Base-by-base conservation (phyloP, 75 land plant genomes). In the Selaginella tamariscina region DNA sequence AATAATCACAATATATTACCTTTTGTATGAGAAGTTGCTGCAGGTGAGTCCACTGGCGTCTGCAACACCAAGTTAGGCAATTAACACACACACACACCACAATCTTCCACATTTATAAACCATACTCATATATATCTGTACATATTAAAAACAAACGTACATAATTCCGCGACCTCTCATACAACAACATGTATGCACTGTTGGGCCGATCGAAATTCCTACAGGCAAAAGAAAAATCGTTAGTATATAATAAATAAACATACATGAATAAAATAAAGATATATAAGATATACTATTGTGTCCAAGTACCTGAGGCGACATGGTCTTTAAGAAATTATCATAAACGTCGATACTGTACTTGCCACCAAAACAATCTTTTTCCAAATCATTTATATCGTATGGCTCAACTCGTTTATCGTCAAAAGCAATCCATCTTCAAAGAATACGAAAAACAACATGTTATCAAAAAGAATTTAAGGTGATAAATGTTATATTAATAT, bases 351-450 rank as follows among this genome's bases (percentile, higher is more conserved):
- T 55, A 0, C 72, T 74, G 39, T 70, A 74, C 20, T 74, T 74
- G 22, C 76, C 76, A 27, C 76, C 76, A 59, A 74, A 74, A 30
- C 76, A 74, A 69, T 74, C 76, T 32, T 71, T 74, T 30, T 74
- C 76, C 29, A 74, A 59, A 62, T 74, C 73, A 23, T 74, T 74
- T 15, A 71, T 20, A 60, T 74, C 76, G 27, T 74, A 74, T 33
- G 76, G 74, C 44, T 74, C 74, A 2, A 74, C 76, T 72, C 67
- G 75, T 33, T 74, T 74, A 71, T 74, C 76, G 31, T 74, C 76
- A 63, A 74, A 74, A 30, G 76, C 62, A 32, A 74, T 69, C 76
- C 76, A 74, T 56, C 76, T 74, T 32, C 0, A 39, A 26, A 1
- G 33, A 69, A 70, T 23, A 22, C 8, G 56, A 56, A 22, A 69